These are phyloP conservation scores for Diplogelasinospora grovesii DNA, from an alignment of 495 filamentous ascomycete species.

Conservation along the genomic window DNA sequence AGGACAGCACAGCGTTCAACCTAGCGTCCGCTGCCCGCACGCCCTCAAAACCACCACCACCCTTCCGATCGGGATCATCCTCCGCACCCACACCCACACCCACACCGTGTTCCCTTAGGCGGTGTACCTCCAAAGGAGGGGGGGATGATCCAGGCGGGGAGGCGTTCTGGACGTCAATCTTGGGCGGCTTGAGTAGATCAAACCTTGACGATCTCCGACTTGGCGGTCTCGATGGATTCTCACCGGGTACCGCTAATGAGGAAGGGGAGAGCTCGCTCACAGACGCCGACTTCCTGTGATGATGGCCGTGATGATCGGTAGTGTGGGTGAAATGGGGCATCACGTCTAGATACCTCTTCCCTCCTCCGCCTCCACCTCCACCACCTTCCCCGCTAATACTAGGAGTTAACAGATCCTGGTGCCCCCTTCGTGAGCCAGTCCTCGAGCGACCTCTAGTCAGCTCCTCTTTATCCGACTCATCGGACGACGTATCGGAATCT, in stretches of 20 bases:
- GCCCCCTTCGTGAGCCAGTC: no score
- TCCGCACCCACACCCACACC: conserved; percentile 32
- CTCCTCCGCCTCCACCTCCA: no score
- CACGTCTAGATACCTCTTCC: conserved; percentile 32
- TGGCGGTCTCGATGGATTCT: conserved; percentile 22
- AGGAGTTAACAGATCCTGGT: no score
- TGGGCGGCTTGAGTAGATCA: conserved; percentile 54
- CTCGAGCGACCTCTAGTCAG: conserved; percentile 14
- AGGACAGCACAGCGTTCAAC: conserved; percentile 22
- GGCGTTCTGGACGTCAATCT: conserved; percentile 52
- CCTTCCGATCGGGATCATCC: conserved; percentile 27
- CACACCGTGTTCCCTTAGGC: no score
- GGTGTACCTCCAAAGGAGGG: conserved; percentile 20
- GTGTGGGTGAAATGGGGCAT: conserved; percentile 32
- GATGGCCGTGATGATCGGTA: no score
- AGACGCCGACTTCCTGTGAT: conserved; percentile 12
- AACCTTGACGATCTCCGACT: conserved; percentile 41
- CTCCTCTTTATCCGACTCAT: conserved; percentile 37
- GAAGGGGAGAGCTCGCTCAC: conserved; percentile 5
- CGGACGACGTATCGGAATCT: conserved; percentile 28
- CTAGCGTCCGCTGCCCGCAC: conserved; percentile 16
- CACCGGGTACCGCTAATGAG: conserved; percentile 1
- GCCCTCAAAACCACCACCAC: conserved; percentile 12
- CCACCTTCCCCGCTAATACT: no score
- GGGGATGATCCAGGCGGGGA: conserved; percentile 39